These are phyloP conservation scores for Boletus sp. DNA, from an alignment of 1,284 basidiomycete species.

Conservation along the genomic window DNA sequence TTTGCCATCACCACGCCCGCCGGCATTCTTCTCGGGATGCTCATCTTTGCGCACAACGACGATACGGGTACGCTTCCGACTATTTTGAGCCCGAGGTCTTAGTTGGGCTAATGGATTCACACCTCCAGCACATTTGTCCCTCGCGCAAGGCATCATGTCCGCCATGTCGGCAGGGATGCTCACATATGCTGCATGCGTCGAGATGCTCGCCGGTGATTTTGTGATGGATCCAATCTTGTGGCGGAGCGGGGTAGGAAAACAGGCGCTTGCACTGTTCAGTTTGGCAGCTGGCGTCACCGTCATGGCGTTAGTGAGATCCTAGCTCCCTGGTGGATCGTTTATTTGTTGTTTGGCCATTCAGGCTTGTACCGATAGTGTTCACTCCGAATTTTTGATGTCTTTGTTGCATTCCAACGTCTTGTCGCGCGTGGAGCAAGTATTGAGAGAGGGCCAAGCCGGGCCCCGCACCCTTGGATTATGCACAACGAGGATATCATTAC, in stretches of 20 bases:
- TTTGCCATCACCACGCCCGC: constrained; percentile 70
- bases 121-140: constrained; percentile 41
- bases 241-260: constrained; percentile 40
- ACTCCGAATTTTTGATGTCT: not conserved
- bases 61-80: constrained; percentile 27
- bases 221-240: constrained; percentile 56
- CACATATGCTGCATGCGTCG: constrained; percentile 72
- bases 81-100: not conserved
- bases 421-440: not conserved
- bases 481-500: not conserved
- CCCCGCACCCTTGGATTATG: constrained; percentile 2
- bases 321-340: not conserved
- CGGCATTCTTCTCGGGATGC: constrained; percentile 58
- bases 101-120: not conserved
- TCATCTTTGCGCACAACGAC: constrained; percentile 39
- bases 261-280: constrained; percentile 52
- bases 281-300: constrained; percentile 50
- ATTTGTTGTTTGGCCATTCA: not conserved
- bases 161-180: constrained; percentile 77
- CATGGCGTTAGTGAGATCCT: constrained; percentile 43
- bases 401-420: not conserved
- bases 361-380: not conserved
- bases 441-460: not conserved
- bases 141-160: constrained; percentile 67
- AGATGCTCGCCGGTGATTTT: constrained; percentile 79